Conservation (phyloP, 1,139 yeast species). For the Arxiozyma telluris region DNA sequence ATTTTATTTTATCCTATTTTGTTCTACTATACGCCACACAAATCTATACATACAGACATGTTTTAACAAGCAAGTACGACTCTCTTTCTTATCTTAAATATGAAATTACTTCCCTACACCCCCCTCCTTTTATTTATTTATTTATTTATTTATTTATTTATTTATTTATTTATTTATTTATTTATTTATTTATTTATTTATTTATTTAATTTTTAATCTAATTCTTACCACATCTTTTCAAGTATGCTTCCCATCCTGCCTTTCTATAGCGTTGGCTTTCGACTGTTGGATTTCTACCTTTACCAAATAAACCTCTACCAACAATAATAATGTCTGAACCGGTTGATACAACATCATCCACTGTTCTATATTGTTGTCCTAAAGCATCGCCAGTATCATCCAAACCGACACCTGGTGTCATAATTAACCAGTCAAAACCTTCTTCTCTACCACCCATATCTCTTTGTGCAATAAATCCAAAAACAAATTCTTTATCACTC, state of each 20-base stretch:
- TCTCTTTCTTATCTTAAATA: too few species aligned
- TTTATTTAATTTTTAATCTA: not conserved
- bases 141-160: too few species aligned
- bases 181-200: too few species aligned
- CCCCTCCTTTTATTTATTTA: too few species aligned
- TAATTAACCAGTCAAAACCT: slow-evolving; percentile 86
- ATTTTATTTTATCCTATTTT: too few species aligned
- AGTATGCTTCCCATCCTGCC: slow-evolving; percentile 92
- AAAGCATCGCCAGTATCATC: slow-evolving; percentile 95
- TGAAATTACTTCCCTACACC: too few species aligned
- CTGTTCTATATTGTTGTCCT: slow-evolving; percentile 96
- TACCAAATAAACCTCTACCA: slow-evolving; percentile 94
- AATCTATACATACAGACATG: not conserved
- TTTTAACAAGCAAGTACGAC: too few species aligned
- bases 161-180: too few species aligned
- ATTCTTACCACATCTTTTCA: slow-evolving; percentile 32
- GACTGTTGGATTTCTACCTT: slow-evolving; percentile 80
- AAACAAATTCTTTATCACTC: slow-evolving; percentile 75
- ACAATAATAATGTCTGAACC: slow-evolving; percentile 95
- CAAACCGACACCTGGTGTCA: slow-evolving; percentile 98
- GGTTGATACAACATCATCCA: slow-evolving; percentile 65
- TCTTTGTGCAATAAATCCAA: slow-evolving; percentile 93
- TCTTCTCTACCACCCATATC: slow-evolving; percentile 76
- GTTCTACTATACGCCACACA: too few species aligned
- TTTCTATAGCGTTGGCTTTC: slow-evolving; percentile 84